Evolutionary conservation across 1,139 yeast genomes (phyloP).

Genomic region (Kodamaea sp.): DNA sequence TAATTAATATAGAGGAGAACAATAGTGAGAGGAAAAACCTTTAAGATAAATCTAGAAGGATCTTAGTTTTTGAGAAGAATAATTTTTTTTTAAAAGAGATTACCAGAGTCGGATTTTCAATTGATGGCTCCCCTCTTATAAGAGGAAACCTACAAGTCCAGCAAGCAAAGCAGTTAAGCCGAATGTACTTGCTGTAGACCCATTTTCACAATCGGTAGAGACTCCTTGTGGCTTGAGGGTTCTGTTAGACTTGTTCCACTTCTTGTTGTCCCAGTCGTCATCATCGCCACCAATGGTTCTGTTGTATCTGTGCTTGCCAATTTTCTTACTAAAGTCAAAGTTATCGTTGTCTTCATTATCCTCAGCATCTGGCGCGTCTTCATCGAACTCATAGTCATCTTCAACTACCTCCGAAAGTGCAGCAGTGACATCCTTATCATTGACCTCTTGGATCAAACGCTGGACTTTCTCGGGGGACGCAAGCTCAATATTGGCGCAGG

Average conservation of each 20-base stretch:
- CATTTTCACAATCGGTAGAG: conserved; percentile 18
- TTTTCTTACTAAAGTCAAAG: not conserved
- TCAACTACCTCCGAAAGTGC: conserved; percentile 14
- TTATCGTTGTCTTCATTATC: conserved; percentile 9
- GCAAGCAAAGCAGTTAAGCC: conserved; percentile 23
- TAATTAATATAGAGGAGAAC: no score
- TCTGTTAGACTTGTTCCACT: conserved; percentile 9
- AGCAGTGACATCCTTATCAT: conserved; percentile 19
- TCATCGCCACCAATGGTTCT: conserved; percentile 6
- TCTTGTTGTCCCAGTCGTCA: conserved; percentile 5
- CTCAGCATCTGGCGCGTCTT: conserved; percentile 19
- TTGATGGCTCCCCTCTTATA: no score
- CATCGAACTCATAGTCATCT: conserved; percentile 15
- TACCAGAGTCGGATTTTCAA: no score
- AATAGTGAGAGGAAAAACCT: no score
- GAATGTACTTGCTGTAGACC: conserved; percentile 13
- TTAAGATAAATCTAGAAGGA: no score
- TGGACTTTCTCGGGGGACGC: conserved; percentile 29
- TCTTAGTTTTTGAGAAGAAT: no score
- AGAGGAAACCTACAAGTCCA: conserved; percentile 21
- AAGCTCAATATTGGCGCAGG: conserved; percentile 56
- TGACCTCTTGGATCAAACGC: conserved; percentile 25
- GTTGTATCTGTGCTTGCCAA: not conserved
- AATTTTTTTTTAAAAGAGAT: no score
- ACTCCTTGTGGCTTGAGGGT: conserved; percentile 2